A percentile compares a stretch with the other conserved stretches of the same genome.
Conservation (phyloP, 2,329 filamentous ascomycete species). For the Colletotrichum coccodes region DNA sequence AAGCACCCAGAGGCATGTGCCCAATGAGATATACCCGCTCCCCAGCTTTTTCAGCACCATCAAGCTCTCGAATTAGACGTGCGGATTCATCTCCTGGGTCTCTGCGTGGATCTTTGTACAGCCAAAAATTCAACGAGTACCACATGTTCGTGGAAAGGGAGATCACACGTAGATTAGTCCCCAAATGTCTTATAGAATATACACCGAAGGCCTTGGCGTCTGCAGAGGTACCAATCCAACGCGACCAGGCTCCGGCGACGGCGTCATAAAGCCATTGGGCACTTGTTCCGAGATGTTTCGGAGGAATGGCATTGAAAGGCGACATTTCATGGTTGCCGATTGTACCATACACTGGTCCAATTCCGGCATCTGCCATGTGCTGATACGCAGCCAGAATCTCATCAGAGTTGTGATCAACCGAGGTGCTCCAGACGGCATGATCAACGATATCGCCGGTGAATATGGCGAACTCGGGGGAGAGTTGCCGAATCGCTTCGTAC, state of each 20-base stretch:
- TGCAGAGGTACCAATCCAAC: conserved; percentile 53
- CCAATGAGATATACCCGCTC: conserved; percentile 68
- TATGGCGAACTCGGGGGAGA: conserved; percentile 62
- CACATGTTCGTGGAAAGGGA: conserved; percentile 70
- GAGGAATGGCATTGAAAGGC: conserved; percentile 62
- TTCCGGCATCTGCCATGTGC: conserved; percentile 53
- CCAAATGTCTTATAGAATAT: conserved; percentile 58
- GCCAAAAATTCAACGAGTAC: conserved; percentile 67
- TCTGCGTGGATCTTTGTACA: conserved; percentile 60
- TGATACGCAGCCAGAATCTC: conserved; percentile 56
- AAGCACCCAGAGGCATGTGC: conserved; percentile 63
- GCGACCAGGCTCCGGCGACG: conserved; percentile 56
- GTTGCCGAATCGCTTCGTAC: conserved; percentile 58
- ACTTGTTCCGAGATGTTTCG: conserved; percentile 47
- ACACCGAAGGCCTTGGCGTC: conserved; percentile 51
- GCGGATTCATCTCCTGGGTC: conserved; percentile 63
- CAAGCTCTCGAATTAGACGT: conserved; percentile 64
- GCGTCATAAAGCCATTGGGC: conserved; percentile 64
- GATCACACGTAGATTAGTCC: conserved; percentile 63
- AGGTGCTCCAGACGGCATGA: conserved; percentile 60
- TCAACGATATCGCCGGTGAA: conserved; percentile 70
- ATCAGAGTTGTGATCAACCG: conserved; percentile 42
- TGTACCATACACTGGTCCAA: conserved; percentile 61
- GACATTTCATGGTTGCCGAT: conserved; percentile 67
- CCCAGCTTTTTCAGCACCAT: conserved; percentile 59